Conservation (phyloP, 2,329 filamentous ascomycete genomes). For the Colletotrichum australisinense region DNA sequence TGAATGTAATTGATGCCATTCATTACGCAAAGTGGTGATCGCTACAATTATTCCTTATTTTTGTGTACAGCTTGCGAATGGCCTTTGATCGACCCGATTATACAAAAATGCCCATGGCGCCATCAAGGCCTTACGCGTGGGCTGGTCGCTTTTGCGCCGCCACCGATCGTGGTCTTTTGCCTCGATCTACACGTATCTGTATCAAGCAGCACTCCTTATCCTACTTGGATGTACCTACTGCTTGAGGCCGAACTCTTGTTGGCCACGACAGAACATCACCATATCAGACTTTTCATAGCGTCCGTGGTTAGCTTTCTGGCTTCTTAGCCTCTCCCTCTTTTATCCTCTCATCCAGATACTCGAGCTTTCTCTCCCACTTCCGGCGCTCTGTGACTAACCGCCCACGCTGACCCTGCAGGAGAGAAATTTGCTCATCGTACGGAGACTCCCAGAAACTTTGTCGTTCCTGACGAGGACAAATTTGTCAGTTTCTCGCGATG, state of each 20-base stretch:
- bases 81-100: not conserved
- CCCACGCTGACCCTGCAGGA: slow-evolving; percentile 55
- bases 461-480: slow-evolving; percentile 42
- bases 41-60: slow-evolving; percentile 5
- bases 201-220: not conserved
- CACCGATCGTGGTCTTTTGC: not conserved
- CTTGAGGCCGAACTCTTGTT: not conserved
- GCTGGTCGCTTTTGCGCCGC: not conserved
- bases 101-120: not conserved
- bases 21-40: slow-evolving; percentile 7
- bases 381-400: slow-evolving; percentile 51
- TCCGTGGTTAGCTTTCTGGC: slow-evolving; percentile 10
- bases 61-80: not conserved
- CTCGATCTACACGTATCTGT: not conserved
- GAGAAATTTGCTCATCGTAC: slow-evolving; percentile 56
- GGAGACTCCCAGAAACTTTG: slow-evolving; percentile 51
- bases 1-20: slow-evolving; percentile 19
- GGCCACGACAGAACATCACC: not conserved
- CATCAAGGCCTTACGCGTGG: not conserved
- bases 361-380: slow-evolving; percentile 55
- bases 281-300: not conserved
- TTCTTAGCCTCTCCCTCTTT: slow-evolving; percentile 46
- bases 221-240: not conserved
- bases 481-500: not conserved
- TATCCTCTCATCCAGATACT: slow-evolving; percentile 52